Percentiles rank a stretch among this genome's conserved stretches.
Evolutionary conservation across 305 asterid genomes (phyloP).

Genomic region (Solanum aculeatissimum): DNA sequence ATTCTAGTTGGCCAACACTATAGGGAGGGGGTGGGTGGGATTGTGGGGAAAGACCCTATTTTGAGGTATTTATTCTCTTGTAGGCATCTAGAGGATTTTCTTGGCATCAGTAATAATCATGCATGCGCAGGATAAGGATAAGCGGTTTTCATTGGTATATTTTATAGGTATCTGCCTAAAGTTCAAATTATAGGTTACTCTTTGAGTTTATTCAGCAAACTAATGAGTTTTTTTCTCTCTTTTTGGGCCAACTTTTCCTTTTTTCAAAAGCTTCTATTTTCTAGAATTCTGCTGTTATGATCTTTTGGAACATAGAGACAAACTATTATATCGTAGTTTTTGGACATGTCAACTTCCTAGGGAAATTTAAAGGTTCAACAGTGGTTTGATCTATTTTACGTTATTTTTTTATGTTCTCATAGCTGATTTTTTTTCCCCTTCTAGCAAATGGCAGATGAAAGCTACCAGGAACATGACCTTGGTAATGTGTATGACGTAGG

Average conservation of each 20-base stretch:
- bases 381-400: neutral
- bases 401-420: neutral
- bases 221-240: neutral
- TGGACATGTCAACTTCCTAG: neutral
- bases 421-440: neutral
- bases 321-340: neutral
- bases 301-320: neutral
- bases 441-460: conserved; percentile 50
- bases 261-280: neutral
- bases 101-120: neutral
- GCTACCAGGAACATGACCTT: conserved; percentile 21
- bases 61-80: neutral
- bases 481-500: conserved; percentile 12
- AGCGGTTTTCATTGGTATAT: neutral
- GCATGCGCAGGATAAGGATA: neutral
- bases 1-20: neutral
- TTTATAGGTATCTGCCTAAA: neutral
- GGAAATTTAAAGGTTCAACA: neutral
- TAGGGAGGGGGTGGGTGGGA: neutral
- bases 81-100: neutral
- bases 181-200: neutral
- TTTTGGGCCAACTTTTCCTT: neutral
- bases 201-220: neutral
- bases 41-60: neutral
- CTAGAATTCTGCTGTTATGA: neutral